Evolutionary conservation across 75 land plant species (phyloP).

Genomic region (Gnetum montanum): DNA sequence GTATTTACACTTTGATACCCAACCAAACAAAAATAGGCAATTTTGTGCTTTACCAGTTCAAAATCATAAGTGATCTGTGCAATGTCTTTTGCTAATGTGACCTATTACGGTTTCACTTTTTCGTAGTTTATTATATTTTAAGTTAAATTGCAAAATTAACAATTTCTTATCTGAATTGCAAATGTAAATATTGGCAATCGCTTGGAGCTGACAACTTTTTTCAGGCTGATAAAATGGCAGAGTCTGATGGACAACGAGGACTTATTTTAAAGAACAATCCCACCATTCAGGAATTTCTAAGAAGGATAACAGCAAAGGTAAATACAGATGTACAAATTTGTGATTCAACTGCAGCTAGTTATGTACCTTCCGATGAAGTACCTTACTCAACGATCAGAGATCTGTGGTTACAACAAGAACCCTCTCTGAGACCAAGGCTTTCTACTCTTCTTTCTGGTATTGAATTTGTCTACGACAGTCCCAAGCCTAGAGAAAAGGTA

Average conservation of each 20-base stretch:
- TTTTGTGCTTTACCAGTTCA: too few relatives aligned
- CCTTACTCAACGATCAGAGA: conserved; percentile 47
- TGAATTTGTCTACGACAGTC: conserved; percentile 49
- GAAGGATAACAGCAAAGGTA: conserved; percentile 11
- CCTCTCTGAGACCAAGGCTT: conserved; percentile 37
- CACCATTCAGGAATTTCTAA: conserved; percentile 32
- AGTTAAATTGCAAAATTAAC: too few relatives aligned
- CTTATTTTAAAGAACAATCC: conserved; percentile 22
- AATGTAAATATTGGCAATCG: too few relatives aligned
- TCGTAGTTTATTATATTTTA: too few relatives aligned
- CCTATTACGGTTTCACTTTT: too few relatives aligned
- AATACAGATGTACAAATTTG: conserved; percentile 5
- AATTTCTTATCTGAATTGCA: too few relatives aligned
- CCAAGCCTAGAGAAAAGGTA: conserved; percentile 87
- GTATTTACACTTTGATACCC: too few relatives aligned
- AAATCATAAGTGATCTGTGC: too few relatives aligned
- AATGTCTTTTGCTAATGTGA: too few relatives aligned
- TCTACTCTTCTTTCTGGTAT: conserved; percentile 40
- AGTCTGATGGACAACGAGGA: conserved; percentile 21
- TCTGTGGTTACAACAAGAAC: conserved; percentile 32
- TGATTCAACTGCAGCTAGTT: conserved; percentile 13
- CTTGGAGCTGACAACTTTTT: too few relatives aligned
- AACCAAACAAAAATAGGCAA: too few relatives aligned
- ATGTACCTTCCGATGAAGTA: conserved; percentile 20
- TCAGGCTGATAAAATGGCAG: not conserved